A percentile compares a stretch with the other conserved stretches of the same genome.
Conservation (phyloP, 257 asterid genomes). For the Solanum bulbocastanum region DNA sequence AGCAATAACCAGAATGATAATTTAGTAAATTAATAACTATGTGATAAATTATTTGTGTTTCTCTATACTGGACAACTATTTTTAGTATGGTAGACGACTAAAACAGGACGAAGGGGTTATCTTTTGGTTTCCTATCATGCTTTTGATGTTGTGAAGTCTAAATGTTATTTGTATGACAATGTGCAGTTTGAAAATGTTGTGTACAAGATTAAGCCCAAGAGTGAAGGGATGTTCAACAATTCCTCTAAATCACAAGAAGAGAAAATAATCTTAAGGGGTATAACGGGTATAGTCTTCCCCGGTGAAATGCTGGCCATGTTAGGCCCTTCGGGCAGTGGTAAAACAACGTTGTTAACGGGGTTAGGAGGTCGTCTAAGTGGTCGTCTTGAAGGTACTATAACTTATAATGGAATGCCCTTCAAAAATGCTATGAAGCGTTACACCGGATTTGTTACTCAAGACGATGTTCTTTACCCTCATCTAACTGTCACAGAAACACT, state of each 20-base stretch:
- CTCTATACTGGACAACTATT: neutral
- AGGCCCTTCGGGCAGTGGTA: constrained; percentile 94
- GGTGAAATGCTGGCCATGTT: constrained; percentile 83
- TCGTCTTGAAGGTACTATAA: constrained; percentile 31
- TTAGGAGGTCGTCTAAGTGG: constrained; percentile 62
- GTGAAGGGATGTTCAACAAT: constrained; percentile 10
- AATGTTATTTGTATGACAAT: neutral
- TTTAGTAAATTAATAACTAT: too few relatives aligned
- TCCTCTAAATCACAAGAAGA: constrained; percentile 18
- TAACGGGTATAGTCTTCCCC: constrained; percentile 48
- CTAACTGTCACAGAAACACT: constrained; percentile 70
- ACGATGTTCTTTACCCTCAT: constrained; percentile 65
- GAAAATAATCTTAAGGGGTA: constrained; percentile 47
- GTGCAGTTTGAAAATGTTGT: constrained; percentile 64
- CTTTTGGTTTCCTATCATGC: neutral
- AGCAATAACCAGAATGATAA: neutral
- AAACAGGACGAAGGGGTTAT: neutral
- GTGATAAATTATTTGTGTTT: neutral
- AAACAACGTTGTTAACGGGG: constrained; percentile 69
- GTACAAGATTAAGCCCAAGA: constrained; percentile 30
- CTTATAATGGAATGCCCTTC: constrained; percentile 53
- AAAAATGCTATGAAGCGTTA: constrained; percentile 44
- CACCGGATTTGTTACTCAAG: constrained; percentile 87
- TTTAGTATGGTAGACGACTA: neutral
- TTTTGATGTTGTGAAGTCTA: neutral